Base-by-base conservation (phyloP, 768 basidiomycete genomes). In the Suillus placidus region DNA sequence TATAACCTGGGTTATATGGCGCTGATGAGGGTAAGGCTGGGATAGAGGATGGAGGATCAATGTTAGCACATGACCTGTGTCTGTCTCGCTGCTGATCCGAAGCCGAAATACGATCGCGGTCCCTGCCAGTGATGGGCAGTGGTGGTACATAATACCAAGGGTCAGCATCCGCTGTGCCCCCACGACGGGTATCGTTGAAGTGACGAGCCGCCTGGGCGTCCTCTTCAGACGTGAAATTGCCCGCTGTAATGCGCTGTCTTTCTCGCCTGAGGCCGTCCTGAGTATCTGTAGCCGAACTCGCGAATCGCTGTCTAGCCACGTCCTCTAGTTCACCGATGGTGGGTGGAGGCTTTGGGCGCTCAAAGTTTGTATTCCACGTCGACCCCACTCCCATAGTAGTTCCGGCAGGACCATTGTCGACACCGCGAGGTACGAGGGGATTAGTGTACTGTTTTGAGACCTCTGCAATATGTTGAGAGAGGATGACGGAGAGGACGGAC, bases 131-230 rank as follows among this genome's bases (percentile, higher is more conserved):
- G 23, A 78, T 76, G 52, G 80, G 79, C 34, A 78, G 67, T n/a
- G 79, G 79, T 0, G 81, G 73, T 2, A 80, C 75, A 13, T 82
- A 83, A 60, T 79, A 79, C 10, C 81, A 80, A 9, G 83, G 84
- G 20, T 79, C 77, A 32, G 80, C 80, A 65, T 85, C 85, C 13
- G 85, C 78, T 20, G 76, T 81, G 66, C 85, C 86, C 54, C 82
- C 80, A 6, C 80, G 79, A 61, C 82, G 73, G 1, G 81, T 81
- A 37, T 84, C 75, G 12, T 76, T 73, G 63, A 78, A 79, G 7
- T 83, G 76, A 63, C 80, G 82, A 3, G 80, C 79, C 42, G 77
- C 71, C 12, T 79, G 71, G 0, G 74, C 74, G 47, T 83, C 83
- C 60, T 85, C 82, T 64, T 82, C 80, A 1, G 81, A 78, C 1